Conservation (phyloP, 1,139 yeast species). For the Lodderomyces theae region DNA sequence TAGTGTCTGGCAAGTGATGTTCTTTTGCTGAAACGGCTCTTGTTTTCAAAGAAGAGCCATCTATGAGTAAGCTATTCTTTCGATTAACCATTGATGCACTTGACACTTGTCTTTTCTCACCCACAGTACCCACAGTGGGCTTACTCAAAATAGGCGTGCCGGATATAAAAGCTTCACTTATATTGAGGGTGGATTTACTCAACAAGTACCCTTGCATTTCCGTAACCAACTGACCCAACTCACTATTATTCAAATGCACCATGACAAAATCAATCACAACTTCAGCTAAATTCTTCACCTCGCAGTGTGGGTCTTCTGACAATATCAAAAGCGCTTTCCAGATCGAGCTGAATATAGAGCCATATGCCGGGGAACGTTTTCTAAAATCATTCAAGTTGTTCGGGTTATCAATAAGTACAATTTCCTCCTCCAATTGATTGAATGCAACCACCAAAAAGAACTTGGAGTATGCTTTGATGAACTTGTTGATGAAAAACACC, state of each 20-base stretch:
- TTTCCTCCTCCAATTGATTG: conserved; percentile 80
- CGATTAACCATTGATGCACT: conserved; percentile 29
- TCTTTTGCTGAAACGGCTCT: conserved; percentile 32
- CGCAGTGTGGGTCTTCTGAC: conserved; percentile 87
- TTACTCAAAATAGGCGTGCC: conserved; percentile 32
- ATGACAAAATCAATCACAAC: conserved; percentile 74
- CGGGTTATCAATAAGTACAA: conserved; percentile 62
- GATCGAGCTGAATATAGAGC: conserved; percentile 79
- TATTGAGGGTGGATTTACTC: conserved; percentile 47
- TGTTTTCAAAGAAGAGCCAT: conserved; percentile 25
- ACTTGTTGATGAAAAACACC: conserved; percentile 70
- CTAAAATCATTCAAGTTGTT: conserved; percentile 57
- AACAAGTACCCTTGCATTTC: conserved; percentile 65
- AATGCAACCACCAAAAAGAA: conserved; percentile 87
- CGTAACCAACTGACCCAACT: conserved; percentile 58
- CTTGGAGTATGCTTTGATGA: conserved; percentile 66
- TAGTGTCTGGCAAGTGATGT: conserved; percentile 11
- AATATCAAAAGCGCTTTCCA: conserved; percentile 84
- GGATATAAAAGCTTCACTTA: conserved; percentile 41
- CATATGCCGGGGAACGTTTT: conserved; percentile 70
- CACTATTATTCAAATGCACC: conserved; percentile 62
- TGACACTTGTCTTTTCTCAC: conserved; percentile 32
- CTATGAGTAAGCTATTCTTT: conserved; percentile 29
- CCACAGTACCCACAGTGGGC: no score
- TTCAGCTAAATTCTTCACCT: conserved; percentile 73